Evolutionary conservation across 2,329 filamentous ascomycete genomes (phyloP).

Genomic region (Colletotrichum lindemuthianum): DNA sequence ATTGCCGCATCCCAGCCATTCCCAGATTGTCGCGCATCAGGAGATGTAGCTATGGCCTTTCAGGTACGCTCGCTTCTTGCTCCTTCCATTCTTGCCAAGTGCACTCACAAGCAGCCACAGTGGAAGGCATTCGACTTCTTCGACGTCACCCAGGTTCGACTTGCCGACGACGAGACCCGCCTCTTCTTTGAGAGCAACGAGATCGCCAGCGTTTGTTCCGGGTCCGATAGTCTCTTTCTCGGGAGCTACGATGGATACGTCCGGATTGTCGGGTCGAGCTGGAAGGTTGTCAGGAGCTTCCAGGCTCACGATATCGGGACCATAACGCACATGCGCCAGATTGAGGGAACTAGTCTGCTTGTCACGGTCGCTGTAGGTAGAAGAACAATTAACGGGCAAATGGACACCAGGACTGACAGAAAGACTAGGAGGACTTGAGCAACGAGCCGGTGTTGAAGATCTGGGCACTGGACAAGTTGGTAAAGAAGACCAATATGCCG

Average conservation of each 20-base stretch:
- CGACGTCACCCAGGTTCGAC: conserved; percentile 86
- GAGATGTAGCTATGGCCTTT: conserved; percentile 38
- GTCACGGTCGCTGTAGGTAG: conserved; percentile 75
- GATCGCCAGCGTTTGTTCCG: conserved; percentile 84
- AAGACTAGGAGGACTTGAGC: conserved; percentile 78
- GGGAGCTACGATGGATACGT: conserved; percentile 87
- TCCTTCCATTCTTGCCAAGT: not conserved
- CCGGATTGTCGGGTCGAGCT: conserved; percentile 85
- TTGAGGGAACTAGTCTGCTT: conserved; percentile 86
- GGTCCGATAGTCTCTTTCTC: conserved; percentile 89
- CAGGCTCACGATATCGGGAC: conserved; percentile 82
- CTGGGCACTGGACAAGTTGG: conserved; percentile 94
- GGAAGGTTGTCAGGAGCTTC: conserved; percentile 89
- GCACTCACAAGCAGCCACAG: conserved; percentile 55
- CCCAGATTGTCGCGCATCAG: not conserved
- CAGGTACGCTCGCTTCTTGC: conserved; percentile 18
- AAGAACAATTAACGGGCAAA: not conserved
- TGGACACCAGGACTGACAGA: not conserved
- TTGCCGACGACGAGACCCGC: conserved; percentile 81
- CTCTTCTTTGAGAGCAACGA: conserved; percentile 84
- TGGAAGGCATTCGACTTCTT: conserved; percentile 99
- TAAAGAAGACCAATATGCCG: conserved; percentile 92
- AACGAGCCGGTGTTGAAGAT: conserved; percentile 92
- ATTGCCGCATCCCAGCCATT: not conserved
- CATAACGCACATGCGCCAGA: conserved; percentile 91